Evolutionary conservation across 805 yeast genomes (phyloP).

Genomic region (Cyberlindnera euphorbiiphila): DNA sequence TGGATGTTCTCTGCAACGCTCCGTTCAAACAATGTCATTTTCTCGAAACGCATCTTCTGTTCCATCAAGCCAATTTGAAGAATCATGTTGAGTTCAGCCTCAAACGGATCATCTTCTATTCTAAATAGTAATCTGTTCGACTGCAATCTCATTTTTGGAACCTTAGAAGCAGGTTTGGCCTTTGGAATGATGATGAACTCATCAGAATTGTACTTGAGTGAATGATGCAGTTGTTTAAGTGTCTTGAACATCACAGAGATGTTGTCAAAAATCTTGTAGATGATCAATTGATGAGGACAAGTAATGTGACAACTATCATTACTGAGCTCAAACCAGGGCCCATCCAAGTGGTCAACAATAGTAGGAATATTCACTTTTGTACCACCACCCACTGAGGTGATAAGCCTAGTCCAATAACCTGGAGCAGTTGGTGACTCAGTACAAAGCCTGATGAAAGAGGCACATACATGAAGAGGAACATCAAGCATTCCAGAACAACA

Average conservation of each 20-base stretch:
- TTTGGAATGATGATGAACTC: conserved; percentile 38
- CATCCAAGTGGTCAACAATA: conserved; percentile 24
- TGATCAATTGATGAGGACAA: conserved; percentile 71
- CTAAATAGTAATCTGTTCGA: conserved; percentile 57
- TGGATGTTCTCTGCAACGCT: conserved; percentile 23
- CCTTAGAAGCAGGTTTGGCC: conserved; percentile 35
- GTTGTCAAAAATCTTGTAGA: conserved; percentile 79
- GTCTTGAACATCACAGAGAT: conserved; percentile 65
- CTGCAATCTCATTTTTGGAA: conserved; percentile 56
- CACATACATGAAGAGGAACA: conserved; percentile 24
- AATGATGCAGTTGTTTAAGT: conserved; percentile 52
- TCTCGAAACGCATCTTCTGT: conserved; percentile 57
- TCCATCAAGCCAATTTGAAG: conserved; percentile 64
- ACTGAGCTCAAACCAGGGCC: conserved; percentile 36
- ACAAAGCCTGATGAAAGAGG: conserved; percentile 39
- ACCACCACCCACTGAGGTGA: conserved; percentile 36
- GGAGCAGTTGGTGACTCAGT: conserved; percentile 49
- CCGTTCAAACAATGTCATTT: conserved; percentile 39
- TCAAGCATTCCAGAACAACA: conserved; percentile 21
- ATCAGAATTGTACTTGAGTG: conserved; percentile 40
- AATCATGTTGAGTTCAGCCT: conserved; percentile 61
- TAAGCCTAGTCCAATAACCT: conserved; percentile 46
- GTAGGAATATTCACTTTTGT: conserved; percentile 30
- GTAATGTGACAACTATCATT: conserved; percentile 44
- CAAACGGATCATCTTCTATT: conserved; percentile 89